Evolutionary conservation across 1,284 basidiomycete species (phyloP).

Genomic region (Ganoderma sinense): DNA sequence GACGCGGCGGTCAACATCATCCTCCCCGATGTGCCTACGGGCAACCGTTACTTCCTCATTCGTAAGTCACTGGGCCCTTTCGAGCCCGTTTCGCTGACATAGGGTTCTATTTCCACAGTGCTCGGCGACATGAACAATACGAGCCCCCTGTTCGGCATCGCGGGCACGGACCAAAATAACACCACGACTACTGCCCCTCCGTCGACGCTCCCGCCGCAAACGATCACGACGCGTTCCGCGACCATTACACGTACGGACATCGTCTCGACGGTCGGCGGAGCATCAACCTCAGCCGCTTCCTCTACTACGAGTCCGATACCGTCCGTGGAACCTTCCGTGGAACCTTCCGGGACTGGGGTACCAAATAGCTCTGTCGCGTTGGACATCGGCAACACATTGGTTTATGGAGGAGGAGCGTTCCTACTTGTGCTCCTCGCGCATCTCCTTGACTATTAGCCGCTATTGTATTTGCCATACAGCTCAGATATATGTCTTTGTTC

Average conservation of each 20-base stretch:
- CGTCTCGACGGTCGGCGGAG: constrained; percentile 5
- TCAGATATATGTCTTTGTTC: background rate
- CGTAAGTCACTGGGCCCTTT: background rate
- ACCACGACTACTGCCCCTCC: background rate
- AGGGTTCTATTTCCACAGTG: background rate
- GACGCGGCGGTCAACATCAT: constrained; percentile 14
- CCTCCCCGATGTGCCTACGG: constrained; percentile 7
- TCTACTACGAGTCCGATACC: background rate
- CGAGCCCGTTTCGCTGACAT: no score
- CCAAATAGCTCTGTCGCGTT: background rate
- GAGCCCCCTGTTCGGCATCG: constrained; percentile 9
- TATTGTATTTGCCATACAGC: background rate
- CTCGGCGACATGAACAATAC: constrained; percentile 16
- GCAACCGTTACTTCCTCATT: constrained; percentile 10
- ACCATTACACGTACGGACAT: constrained; percentile 3
- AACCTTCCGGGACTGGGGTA: background rate
- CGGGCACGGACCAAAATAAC: background rate
- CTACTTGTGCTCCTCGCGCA: background rate
- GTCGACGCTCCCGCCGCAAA: background rate
- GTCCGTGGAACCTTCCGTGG: background rate
- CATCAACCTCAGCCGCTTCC: background rate
- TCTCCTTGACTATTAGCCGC: background rate
- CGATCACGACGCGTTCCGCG: constrained; percentile 7
- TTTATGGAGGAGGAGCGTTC: background rate
- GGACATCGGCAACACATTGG: background rate